phyloP scores from a whole-genome alignment of 2,329 filamentous ascomycete genomes.

The Fusarium sp. region DNA sequence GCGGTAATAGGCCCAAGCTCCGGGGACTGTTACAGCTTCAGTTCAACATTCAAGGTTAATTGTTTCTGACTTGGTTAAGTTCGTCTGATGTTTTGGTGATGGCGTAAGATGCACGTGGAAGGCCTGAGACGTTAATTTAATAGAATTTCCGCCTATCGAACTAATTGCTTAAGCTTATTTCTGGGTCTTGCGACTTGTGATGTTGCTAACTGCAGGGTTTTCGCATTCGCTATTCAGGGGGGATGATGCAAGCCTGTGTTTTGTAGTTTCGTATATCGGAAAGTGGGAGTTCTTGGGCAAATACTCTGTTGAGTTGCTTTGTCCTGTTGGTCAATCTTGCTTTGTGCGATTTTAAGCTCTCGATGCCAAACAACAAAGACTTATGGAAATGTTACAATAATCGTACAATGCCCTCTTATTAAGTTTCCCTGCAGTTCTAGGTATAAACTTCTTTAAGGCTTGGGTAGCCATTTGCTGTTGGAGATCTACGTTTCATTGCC shows the following conservation, averaged over 20 bases:
- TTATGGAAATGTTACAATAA: neutral
- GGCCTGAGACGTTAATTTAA: neutral
- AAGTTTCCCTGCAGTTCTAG: rapidly evolving
- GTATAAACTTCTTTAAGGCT: rapidly evolving
- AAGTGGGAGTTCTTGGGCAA: neutral
- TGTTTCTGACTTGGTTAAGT: neutral
- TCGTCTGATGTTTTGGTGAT: neutral
- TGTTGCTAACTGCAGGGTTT: neutral
- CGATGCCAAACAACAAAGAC: neutral
- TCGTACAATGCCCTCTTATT: no score
- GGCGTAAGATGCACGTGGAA: neutral
- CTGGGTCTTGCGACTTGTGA: neutral
- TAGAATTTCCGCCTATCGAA: neutral
- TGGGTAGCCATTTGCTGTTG: no score
- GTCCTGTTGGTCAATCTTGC: no score
- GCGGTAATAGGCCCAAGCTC: slow-evolving; percentile 10
- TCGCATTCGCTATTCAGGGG: neutral
- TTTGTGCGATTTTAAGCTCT: no score
- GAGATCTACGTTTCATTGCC: neutral
- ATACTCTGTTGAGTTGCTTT: no score
- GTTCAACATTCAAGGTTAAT: neutral
- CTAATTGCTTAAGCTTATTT: slow-evolving; percentile 7
- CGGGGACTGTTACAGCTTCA: slow-evolving; percentile 6
- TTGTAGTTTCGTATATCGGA: neutral
- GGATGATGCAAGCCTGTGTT: rapidly evolving